These are phyloP conservation scores for Arxiozyma slooffiae DNA, from an alignment of 1,139 yeast genomes.

Conservation along the genomic window DNA sequence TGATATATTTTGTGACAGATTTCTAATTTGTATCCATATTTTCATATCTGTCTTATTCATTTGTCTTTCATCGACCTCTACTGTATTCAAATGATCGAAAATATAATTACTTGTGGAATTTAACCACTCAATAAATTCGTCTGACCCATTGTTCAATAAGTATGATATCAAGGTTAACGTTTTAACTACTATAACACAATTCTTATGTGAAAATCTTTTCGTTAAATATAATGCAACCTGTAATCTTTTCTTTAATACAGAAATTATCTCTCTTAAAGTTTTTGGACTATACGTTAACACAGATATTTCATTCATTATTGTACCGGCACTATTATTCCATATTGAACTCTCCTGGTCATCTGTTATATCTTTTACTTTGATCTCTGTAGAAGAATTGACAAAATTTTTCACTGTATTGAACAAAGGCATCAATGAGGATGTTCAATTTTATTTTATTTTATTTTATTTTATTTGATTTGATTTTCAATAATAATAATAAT, in stretches of 20 bases:
- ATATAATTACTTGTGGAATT: slow-evolving; percentile 14
- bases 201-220: slow-evolving; percentile 15
- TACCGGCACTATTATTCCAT: slow-evolving; percentile 24
- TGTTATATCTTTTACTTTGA: slow-evolving; percentile 26
- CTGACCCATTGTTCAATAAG: slow-evolving; percentile 26
- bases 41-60: slow-evolving; percentile 13
- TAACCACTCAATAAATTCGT: slow-evolving; percentile 27
- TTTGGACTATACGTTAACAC: slow-evolving; percentile 27
- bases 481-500: too few species aligned
- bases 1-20: slow-evolving; percentile 15
- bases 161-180: slow-evolving; percentile 26
- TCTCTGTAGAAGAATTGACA: slow-evolving; percentile 24
- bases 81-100: slow-evolving; percentile 14
- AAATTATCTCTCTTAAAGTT: slow-evolving; percentile 25
- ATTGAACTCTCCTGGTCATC: slow-evolving; percentile 22
- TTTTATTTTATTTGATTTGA: too few species aligned
- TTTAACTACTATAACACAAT: slow-evolving; percentile 24
- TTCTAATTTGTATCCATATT: slow-evolving; percentile 20
- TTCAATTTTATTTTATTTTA: neutral
- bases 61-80: slow-evolving; percentile 7
- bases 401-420: slow-evolving; percentile 23
- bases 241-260: slow-evolving; percentile 23
- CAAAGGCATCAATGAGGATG: slow-evolving; percentile 16
- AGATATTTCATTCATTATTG: slow-evolving; percentile 30
- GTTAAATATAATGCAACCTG: neutral